phyloP scores from a whole-genome alignment of 805 yeast genomes.

The Ogataea neopini region DNA sequence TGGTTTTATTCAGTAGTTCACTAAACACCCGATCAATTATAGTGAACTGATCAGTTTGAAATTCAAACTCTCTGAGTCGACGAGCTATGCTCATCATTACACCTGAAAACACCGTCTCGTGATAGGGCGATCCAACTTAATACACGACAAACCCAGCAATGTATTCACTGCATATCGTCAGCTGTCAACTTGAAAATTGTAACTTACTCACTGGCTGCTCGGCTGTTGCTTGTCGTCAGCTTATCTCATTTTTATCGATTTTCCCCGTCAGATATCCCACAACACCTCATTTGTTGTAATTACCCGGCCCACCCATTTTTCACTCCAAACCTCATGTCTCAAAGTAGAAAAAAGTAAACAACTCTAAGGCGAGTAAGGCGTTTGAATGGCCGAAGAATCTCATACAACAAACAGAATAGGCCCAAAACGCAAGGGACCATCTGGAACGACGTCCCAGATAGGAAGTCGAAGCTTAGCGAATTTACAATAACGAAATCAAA shows the following conservation, averaged over 20 bases:
- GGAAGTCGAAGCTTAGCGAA: constrained; percentile 1
- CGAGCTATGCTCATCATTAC: too few species aligned
- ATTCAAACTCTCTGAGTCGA: too few species aligned
- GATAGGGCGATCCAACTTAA: too few species aligned
- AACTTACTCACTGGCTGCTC: neutral
- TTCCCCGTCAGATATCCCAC: too few species aligned
- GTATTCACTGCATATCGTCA: too few species aligned
- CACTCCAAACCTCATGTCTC: neutral
- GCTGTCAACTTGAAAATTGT: too few species aligned
- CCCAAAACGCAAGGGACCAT: neutral
- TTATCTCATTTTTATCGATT: neutral
- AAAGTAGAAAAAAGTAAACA: constrained; percentile 8
- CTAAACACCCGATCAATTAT: too few species aligned
- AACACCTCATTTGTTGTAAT: neutral
- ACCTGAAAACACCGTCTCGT: too few species aligned
- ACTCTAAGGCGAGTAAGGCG: constrained; percentile 1
- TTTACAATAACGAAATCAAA: neutral
- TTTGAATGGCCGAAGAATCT: neutral
- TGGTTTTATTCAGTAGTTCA: too few species aligned
- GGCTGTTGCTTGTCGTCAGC: neutral
- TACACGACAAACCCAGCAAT: too few species aligned
- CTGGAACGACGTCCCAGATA: constrained; percentile 1
- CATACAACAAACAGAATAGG: neutral
- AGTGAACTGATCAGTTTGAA: too few species aligned
- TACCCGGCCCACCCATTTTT: neutral